Conservation (phyloP, 768 basidiomycete genomes). For the Russula earlei region DNA sequence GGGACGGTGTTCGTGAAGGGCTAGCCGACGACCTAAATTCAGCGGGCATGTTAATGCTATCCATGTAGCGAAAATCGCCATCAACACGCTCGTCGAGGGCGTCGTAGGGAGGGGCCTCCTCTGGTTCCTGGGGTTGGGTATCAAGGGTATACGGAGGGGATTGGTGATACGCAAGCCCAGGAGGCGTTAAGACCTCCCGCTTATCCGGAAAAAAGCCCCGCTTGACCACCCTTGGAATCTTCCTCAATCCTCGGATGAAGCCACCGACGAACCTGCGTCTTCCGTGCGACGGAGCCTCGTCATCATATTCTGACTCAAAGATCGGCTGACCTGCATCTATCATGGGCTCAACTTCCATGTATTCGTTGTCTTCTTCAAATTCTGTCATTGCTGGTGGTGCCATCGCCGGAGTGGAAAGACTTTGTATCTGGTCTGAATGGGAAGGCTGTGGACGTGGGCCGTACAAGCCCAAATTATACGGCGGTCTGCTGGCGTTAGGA, state of each 20-base stretch:
- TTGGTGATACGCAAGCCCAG: neutral
- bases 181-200: neutral
- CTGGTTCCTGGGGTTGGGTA: neutral
- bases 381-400: neutral
- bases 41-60: conserved; percentile 10
- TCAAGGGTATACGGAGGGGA: neutral
- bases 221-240: conserved; percentile 12
- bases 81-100: conserved; percentile 1
- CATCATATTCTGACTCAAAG: conserved; percentile 1
- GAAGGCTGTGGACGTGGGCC: conserved; percentile 14
- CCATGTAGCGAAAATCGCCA: conserved; percentile 6
- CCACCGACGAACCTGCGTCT: conserved; percentile 17
- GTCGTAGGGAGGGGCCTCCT: conserved; percentile 11
- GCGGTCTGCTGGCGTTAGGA: conserved; percentile 9
- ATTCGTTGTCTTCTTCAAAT: conserved; percentile 10
- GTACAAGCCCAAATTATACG: conserved; percentile 2
- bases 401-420: conserved; percentile 1
- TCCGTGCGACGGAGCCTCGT: neutral
- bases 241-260: conserved; percentile 13
- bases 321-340: neutral
- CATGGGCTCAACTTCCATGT: conserved; percentile 13
- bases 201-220: conserved; percentile 10
- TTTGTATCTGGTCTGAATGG: conserved; percentile 1
- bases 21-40: neutral
- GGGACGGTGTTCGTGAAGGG: conserved; percentile 7